A percentile compares a stretch with the other conserved stretches of the same genome.
phyloP scores from a whole-genome alignment of 2,329 filamentous ascomycete genomes.

The Colletotrichum filicis region DNA sequence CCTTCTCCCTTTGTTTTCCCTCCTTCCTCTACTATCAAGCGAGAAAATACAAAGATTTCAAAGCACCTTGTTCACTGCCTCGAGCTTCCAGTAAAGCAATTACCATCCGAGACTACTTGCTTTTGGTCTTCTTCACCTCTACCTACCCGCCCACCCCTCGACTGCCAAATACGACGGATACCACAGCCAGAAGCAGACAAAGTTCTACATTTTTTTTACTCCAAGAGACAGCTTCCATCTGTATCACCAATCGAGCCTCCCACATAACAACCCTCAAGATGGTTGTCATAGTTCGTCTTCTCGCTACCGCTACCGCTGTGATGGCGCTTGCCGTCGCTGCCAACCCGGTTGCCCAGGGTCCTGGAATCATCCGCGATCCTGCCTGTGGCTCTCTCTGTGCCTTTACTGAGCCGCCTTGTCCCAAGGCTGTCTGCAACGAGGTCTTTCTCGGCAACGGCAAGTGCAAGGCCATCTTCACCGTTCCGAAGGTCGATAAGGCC shows the following conservation, averaged over 20 bases:
- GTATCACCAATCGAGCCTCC: not conserved
- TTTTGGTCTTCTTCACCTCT: not conserved
- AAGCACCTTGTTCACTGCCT: not conserved
- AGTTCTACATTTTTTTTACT: not conserved
- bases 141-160: no score
- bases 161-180: not conserved
- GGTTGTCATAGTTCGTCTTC: not conserved
- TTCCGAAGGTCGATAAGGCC: not conserved
- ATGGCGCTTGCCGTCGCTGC: not conserved
- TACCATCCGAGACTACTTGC: not conserved
- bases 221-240: not conserved
- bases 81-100: not conserved
- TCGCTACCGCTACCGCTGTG: not conserved
- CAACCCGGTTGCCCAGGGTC: not conserved
- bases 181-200: not conserved
- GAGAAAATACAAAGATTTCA: not conserved
- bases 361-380: not conserved
- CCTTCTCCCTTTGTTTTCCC: not conserved
- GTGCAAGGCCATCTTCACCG: slow-evolving; percentile 6
- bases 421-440: not conserved
- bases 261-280: not conserved
- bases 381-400: slow-evolving; percentile 4
- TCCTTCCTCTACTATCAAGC: not conserved
- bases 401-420: not conserved
- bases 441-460: slow-evolving; percentile 2